phyloP scores from a whole-genome alignment of 2,329 filamentous ascomycete species.

The Sclerotinia minor region DNA sequence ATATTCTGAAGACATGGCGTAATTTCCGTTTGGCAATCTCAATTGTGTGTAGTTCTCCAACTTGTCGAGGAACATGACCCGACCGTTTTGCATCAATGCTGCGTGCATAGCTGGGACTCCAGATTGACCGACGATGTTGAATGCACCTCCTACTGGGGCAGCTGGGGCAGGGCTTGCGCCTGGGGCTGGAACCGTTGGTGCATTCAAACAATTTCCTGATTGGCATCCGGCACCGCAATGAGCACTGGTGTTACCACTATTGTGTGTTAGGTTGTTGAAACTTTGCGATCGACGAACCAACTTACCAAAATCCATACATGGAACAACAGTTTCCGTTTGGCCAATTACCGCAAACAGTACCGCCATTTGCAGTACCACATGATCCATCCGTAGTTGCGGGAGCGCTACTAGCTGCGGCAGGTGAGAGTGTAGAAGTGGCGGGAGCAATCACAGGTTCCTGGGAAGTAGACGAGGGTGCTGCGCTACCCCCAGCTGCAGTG shows the following conservation, averaged over 20 bases:
- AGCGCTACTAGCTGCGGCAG: conserved; percentile 39
- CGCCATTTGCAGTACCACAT: conserved; percentile 52
- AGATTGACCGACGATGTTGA: conserved; percentile 53
- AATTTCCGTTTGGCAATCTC: conserved; percentile 53
- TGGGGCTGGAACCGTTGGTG: conserved; percentile 42
- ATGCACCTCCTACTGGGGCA: conserved; percentile 48
- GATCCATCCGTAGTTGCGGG: conserved; percentile 52
- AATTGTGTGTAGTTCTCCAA: conserved; percentile 62
- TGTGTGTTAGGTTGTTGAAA: conserved; percentile 25
- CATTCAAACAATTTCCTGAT: conserved; percentile 52
- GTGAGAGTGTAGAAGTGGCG: conserved; percentile 30
- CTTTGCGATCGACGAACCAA: not conserved
- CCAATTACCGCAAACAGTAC: conserved; percentile 55
- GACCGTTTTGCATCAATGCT: conserved; percentile 58
- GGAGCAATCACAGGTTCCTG: conserved; percentile 37
- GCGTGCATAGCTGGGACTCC: conserved; percentile 66
- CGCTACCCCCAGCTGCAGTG: conserved; percentile 23
- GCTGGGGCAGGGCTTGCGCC: conserved; percentile 46
- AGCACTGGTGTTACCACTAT: conserved; percentile 45
- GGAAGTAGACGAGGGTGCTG: conserved; percentile 25
- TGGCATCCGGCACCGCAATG: conserved; percentile 60
- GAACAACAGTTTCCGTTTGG: conserved; percentile 54
- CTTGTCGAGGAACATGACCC: conserved; percentile 62
- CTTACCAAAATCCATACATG: conserved; percentile 56
- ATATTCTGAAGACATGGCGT: conserved; percentile 61